These are phyloP conservation scores for Phytophthora cactorum DNA, from an alignment of 352 stramenopile genomes.

Conservation along the genomic window DNA sequence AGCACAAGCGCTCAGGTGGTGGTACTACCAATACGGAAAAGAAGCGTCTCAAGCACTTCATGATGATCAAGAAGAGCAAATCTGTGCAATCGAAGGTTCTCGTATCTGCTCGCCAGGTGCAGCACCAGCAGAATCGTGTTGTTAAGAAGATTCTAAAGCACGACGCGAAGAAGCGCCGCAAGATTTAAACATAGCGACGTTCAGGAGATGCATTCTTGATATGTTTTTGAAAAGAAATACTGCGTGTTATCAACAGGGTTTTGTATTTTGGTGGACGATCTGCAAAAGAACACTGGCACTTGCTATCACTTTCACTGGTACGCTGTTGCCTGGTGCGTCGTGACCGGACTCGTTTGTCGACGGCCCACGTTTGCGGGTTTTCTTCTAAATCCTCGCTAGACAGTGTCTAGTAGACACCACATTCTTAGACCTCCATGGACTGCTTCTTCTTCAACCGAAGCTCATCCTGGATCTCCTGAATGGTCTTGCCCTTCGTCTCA, in stretches of 20 bases:
- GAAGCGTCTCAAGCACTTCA: conserved; percentile 97
- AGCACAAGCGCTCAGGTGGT: conserved; percentile 92
- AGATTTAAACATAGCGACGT: conserved; percentile 44
- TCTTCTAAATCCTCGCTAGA: conserved; percentile 18
- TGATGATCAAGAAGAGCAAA: conserved; percentile 97
- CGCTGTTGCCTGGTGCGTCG: neutral
- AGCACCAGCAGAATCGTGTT: conserved; percentile 74
- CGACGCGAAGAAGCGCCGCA: conserved; percentile 81
- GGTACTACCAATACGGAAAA: conserved; percentile 99
- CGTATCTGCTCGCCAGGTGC: conserved; percentile 84
- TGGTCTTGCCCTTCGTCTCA: conserved; percentile 91
- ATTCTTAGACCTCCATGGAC: conserved; percentile 33
- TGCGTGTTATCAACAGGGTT: conserved; percentile 4
- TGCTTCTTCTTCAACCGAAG: conserved; percentile 43
- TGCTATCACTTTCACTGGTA: conserved; percentile 6
- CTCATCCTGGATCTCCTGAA: conserved; percentile 72
- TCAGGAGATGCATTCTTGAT: neutral
- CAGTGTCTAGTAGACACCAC: neutral
- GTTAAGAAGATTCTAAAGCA: conserved; percentile 91
- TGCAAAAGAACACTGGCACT: conserved; percentile 6
- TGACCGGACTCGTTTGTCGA: conserved; percentile 4
- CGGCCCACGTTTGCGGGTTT: neutral
- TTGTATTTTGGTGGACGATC: neutral
- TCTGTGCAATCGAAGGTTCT: conserved; percentile 91
- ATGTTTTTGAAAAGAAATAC: conserved; percentile 1